Base-by-base conservation (phyloP, 2,329 filamentous ascomycete species). In the Neofusicoccum umdonicola region DNA sequence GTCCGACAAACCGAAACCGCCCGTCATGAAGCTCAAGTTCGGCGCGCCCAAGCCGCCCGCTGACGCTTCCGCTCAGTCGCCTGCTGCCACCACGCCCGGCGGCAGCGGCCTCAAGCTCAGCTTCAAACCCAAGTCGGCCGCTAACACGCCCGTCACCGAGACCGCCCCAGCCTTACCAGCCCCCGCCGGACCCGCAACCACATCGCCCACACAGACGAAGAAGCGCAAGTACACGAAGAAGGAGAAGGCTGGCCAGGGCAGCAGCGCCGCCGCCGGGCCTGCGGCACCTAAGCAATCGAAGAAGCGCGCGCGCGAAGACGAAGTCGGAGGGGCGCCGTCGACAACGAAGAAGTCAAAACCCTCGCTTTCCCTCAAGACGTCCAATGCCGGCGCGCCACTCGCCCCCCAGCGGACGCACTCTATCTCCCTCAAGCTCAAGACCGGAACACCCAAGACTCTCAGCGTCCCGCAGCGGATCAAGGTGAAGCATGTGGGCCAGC, bases 341-440 rank as follows among this genome's bases (percentile, higher is more conserved):
- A 66, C 68, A 1, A 64, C 72, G 0, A 78, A 79, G 70, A 65
- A 62, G n/a, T 35, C 57, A 19, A 63, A 57, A 41, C 54, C 63
- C 11, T 42, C 54, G 17, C 35, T 58, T n/a, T 44, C 63, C 12
- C 63, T 65, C 47, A 52, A 60, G 56, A 65, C 48, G n/a, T 15
- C 42, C 15, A 12, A 42, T 39, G 15, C 63, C 9, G 35, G n/a
- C 15, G 42, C 48, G 27, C 47, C 45, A 9, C 39, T 19, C 64
- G 65, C 4, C 48, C 51, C 61, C n/a, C 47, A 44, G 15, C 56
- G 54, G 11, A 57, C 19, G 52, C 60, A 42, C n/a, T 51, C 67
- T 35, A 50, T 65, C 54, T 67, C 39, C 15, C n/a, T 88, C 64
- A 85, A 85, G 62, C 79, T 91, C 65, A 89, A 88, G 71, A 82